A percentile compares a stretch with the other conserved stretches of the same genome.
Conservation (phyloP, 345 rosid species). For the Citrus australasica region DNA sequence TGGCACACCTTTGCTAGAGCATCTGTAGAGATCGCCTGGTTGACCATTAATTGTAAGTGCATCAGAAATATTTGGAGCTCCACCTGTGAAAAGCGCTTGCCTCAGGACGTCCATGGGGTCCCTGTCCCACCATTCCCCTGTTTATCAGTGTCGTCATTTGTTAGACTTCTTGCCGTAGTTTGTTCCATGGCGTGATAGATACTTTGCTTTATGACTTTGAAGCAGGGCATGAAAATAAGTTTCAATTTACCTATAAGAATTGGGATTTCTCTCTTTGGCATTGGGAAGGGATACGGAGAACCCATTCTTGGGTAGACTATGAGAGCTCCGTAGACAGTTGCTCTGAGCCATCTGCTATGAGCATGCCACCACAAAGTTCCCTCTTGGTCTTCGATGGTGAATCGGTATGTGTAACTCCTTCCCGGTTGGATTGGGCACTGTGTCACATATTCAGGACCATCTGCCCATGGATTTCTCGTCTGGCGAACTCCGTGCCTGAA, state of each 20-base stretch:
- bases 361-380: conserved; percentile 99
- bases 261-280: conserved; percentile 58
- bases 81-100: conserved; percentile 58
- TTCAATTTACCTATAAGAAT: conserved; percentile 59
- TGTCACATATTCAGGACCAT: conserved; percentile 78
- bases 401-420: conserved; percentile 53
- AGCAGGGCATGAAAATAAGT: neutral
- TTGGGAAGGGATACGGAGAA: conserved; percentile 55
- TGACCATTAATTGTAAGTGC: conserved; percentile 91
- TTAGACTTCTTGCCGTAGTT: neutral
- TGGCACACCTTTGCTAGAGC: conserved; percentile 62
- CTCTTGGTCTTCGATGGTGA: conserved; percentile 53
- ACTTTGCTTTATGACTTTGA: neutral
- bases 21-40: conserved; percentile 86
- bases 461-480: conserved; percentile 83
- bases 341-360: conserved; percentile 79
- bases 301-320: conserved; percentile 53
- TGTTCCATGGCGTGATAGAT: too few species aligned
- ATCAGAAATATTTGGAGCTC: conserved; percentile 72
- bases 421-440: conserved; percentile 91
- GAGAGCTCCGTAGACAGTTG: conserved; percentile 86
- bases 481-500: conserved; percentile 76
- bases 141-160: conserved; percentile 1
- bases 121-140: conserved; percentile 90
- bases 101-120: conserved; percentile 66